Evolutionary conservation across 2,329 filamentous ascomycete genomes (phyloP), one percentile per base, ranked within the genome.

Genomic region (Aspergillus sp.): DNA sequence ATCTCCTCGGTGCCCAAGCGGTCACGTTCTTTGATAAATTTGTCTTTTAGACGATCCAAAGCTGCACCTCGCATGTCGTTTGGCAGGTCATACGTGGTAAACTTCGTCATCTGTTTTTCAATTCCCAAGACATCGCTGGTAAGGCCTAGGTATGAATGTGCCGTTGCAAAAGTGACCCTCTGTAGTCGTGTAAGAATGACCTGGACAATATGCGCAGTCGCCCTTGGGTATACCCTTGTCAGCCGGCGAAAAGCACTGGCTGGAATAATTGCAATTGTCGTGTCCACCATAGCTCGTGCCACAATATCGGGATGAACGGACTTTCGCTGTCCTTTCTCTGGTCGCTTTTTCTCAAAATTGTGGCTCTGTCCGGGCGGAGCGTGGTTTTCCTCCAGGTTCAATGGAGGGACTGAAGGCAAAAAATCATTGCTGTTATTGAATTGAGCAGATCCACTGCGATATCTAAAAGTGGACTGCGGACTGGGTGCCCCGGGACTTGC

Each of bases 231-330:
- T 26, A 96, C 85, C 59, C 88, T 83, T 40, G 95, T 98, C 41
- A 98, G 74, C 7, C 94, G 83, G 42, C 90, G 83, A 58, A 98
- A 98, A 4, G 93, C 94, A 61, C 90, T 95, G 1, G 93, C 93
- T 1, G 94, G 94, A 45, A 98, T 98, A 51, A 98, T 94, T 5
- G 93, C 93, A 66, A 98, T 96, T 0, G 94, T 98, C 0, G 93
- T 98, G 62, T 98, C 94, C 26, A 94, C 86, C 11, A 90, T 94
- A 5, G 93, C 93, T 52, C 93, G 81, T n/a, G 91, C 93, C 51
- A 98, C 89, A 49, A 98, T 93, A 60, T 98, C 93, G 8, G 93
- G 93, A 67, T 98, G 93, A 0, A 88, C 90, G 10, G 93, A 97
- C 51, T 84, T 85, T 13, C 51, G 57, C 12, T 55, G 54, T 64